phyloP scores from a whole-genome alignment of 2,329 filamentous ascomycete genomes.

The Monosporascus ibericus region DNA sequence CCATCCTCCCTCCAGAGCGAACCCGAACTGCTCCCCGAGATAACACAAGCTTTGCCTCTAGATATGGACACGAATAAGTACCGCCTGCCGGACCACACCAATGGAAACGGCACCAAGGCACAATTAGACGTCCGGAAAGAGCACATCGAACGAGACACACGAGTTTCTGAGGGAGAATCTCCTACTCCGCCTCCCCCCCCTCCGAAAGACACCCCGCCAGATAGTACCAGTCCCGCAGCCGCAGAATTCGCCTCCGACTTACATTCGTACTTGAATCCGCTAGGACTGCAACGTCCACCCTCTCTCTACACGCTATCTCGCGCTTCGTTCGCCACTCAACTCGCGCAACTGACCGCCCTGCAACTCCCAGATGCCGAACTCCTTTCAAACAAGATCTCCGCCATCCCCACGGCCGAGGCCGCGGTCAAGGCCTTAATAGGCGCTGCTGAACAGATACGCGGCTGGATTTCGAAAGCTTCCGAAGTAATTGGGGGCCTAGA shows the following conservation, averaged over 20 bases:
- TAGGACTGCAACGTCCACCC: conserved; percentile 62
- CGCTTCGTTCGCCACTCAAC: conserved; percentile 86
- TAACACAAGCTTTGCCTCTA: conserved; percentile 41
- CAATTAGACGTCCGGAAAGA: conserved; percentile 52
- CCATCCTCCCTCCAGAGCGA: background rate
- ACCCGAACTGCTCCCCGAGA: conserved; percentile 44
- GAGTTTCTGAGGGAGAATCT: conserved; percentile 29
- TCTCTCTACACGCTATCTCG: conserved; percentile 93
- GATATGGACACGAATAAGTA: conserved; percentile 72
- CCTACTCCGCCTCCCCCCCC: conserved; percentile 38
- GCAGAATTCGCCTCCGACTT: conserved; percentile 45
- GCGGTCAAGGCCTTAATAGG: conserved; percentile 78
- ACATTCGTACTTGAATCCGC: conserved; percentile 60
- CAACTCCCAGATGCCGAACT: conserved; percentile 81
- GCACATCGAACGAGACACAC: conserved; percentile 46
- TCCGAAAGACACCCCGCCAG: conserved; percentile 48
- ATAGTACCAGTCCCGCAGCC: conserved; percentile 24
- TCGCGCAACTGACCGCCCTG: conserved; percentile 86
- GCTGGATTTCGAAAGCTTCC: conserved; percentile 88
- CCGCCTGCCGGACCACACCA: conserved; percentile 62
- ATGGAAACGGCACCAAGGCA: conserved; percentile 61
- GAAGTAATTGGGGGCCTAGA: conserved; percentile 86
- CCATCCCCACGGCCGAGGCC: conserved; percentile 78
- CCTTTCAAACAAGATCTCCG: conserved; percentile 74
- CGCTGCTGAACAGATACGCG: conserved; percentile 84